Evolutionary conservation across 768 basidiomycete species (phyloP).

Genomic region (Pulveroboletus sp.): DNA sequence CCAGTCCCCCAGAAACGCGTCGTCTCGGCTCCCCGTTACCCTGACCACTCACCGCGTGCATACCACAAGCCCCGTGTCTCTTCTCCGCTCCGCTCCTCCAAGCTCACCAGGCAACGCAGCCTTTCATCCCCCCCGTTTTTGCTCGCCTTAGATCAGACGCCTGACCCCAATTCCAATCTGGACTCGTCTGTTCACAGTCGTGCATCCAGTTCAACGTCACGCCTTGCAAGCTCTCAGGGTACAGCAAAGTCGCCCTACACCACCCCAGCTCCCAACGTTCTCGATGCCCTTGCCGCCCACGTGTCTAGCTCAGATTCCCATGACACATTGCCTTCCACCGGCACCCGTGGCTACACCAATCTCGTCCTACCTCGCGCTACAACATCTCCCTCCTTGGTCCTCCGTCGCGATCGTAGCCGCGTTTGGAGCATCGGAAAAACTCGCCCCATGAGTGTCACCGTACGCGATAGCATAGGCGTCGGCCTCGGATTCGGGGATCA

Average conservation of each 20-base stretch:
- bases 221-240: constrained; percentile 8
- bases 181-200: constrained; percentile 4
- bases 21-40: constrained; percentile 8
- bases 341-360: constrained; percentile 54
- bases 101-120: constrained; percentile 28
- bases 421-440: constrained; percentile 25
- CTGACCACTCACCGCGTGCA: constrained; percentile 7
- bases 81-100: constrained; percentile 22
- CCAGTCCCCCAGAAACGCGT: constrained; percentile 18
- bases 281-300: constrained; percentile 33
- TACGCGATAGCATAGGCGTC: constrained; percentile 23
- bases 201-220: constrained; percentile 12
- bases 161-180: background rate
- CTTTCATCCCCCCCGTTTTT: constrained; percentile 28
- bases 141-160: constrained; percentile 2
- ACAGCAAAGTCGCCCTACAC: constrained; percentile 31
- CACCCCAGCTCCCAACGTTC: constrained; percentile 25
- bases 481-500: constrained; percentile 40
- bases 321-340: constrained; percentile 39
- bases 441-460: constrained; percentile 5
- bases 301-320: constrained; percentile 24
- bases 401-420: constrained; percentile 13
- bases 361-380: constrained; percentile 47
- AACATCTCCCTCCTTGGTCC: constrained; percentile 19
- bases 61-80: constrained; percentile 22